A percentile compares a stretch with the other conserved stretches of the same genome.
These are phyloP conservation scores for Nevesoporus exiguus DNA, from an alignment of 768 basidiomycete genomes.

Conservation along the genomic window DNA sequence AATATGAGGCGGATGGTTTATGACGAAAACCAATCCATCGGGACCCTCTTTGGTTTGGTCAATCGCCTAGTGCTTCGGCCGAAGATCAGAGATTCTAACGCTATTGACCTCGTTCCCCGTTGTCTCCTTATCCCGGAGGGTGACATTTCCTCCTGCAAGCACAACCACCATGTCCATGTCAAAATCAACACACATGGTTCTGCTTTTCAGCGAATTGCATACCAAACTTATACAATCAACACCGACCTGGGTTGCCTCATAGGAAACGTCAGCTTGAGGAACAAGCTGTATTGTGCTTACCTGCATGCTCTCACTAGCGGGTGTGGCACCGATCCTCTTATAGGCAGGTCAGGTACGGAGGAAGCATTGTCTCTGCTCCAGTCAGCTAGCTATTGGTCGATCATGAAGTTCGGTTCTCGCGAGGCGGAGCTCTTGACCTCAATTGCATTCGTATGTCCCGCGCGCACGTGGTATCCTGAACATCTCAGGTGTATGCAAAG, in stretches of 20 bases:
- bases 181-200: slow-evolving; percentile 4
- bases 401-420: slow-evolving; percentile 32
- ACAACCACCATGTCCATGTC: slow-evolving; percentile 17
- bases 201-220: slow-evolving; percentile 9
- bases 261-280: slow-evolving; percentile 25
- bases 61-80: slow-evolving; percentile 40
- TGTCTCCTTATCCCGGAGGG: slow-evolving; percentile 41
- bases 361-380: slow-evolving; percentile 31
- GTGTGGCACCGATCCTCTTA: slow-evolving; percentile 42
- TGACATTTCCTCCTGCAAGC: slow-evolving; percentile 8
- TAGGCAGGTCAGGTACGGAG: slow-evolving; percentile 27
- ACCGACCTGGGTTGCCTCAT: slow-evolving; percentile 28
- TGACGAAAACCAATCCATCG: slow-evolving; percentile 39
- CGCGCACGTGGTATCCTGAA: slow-evolving; percentile 36
- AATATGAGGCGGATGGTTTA: slow-evolving; percentile 42
- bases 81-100: background rate
- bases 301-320: slow-evolving; percentile 47
- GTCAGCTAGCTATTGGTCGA: slow-evolving; percentile 39
- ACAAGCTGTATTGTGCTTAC: slow-evolving; percentile 37
- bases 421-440: slow-evolving; percentile 33
- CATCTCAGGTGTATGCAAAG: slow-evolving; percentile 39
- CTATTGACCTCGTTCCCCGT: slow-evolving; percentile 11
- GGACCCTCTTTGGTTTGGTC: slow-evolving; percentile 43
- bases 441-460: slow-evolving; percentile 36
- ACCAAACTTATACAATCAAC: slow-evolving; percentile 32